Base-by-base conservation (phyloP, 2,329 filamentous ascomycete genomes). In the Clarireedia sp. region DNA sequence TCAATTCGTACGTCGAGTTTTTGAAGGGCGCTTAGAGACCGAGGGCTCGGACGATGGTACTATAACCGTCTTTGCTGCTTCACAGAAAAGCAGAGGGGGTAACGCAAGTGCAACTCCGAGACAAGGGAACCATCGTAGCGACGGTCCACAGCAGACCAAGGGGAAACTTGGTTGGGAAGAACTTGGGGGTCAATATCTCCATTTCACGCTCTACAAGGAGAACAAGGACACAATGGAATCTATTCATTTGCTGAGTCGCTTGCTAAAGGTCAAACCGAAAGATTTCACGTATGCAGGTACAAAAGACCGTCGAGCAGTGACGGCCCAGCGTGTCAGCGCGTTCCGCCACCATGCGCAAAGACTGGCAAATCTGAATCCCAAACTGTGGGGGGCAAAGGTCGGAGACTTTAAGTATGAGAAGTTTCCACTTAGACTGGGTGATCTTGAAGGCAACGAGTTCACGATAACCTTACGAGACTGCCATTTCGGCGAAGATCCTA, bases 401-500 rank as follows among this genome's bases (percentile, higher is more conserved):
- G 92, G 92, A 2, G 87, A 95, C 68, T 96, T 92, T 68, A 80
- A 86, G 66, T 89, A 95, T 72, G 78, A 82, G 59, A 78, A 81
- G 29, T 74, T 84, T 24, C 81, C 85, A 0, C 78, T 99, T 16
- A 83, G 88, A 62, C 80, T 99, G 0, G 94, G 94, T 10, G 87
- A 95, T 61, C 79, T 96, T 40, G 74, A 76, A 4, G 94, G 95
- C 14, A 99, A 99, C 64, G 88, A 96, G 70, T 99, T 99, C 68
- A 80, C 87, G 59, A 92, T 99, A 64, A 92, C 90, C 0, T 79
- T 97, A 51, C 89, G 95, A 63, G 89, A 96, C 65, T 95, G 89
- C 66, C 75, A 81, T 49, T 83, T 94, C 59, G 60, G 59, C 17
- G 71, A 70, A 14, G 74, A 75, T 40, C 67, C 69, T 16, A 63